Evolutionary conservation across 2,329 filamentous ascomycete genomes (phyloP).

Genomic region (Blumeria hordei): DNA sequence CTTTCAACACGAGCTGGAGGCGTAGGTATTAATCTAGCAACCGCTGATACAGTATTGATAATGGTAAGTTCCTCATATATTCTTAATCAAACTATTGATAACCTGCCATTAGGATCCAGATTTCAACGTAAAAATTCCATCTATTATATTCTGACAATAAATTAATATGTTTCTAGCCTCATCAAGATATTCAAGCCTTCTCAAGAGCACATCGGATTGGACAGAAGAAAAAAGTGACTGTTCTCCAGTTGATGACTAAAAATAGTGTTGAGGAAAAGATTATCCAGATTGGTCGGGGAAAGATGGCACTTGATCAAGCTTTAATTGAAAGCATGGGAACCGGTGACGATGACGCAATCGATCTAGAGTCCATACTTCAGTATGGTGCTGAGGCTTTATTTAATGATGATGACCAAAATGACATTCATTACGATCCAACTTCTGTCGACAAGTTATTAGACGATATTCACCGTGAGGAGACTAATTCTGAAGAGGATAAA

Average conservation of each 20-base stretch:
- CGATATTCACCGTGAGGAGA: conserved; percentile 56
- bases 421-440: conserved; percentile 58
- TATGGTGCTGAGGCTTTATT: conserved; percentile 78
- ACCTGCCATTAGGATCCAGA: conserved; percentile 11
- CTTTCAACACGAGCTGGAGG: conserved; percentile 86
- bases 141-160: background rate
- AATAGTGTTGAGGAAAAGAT: conserved; percentile 85
- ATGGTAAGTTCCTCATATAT: conserved; percentile 60
- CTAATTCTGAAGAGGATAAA: conserved; percentile 33
- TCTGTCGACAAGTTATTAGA: conserved; percentile 85
- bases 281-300: conserved; percentile 82
- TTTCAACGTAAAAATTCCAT: conserved; percentile 10
- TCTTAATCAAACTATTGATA: conserved; percentile 3
- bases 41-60: conserved; percentile 93
- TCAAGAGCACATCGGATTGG: conserved; percentile 90
- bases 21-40: conserved; percentile 91
- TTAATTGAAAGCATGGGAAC: conserved; percentile 80
- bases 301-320: conserved; percentile 86
- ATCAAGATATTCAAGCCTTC: conserved; percentile 89
- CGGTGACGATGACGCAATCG: conserved; percentile 53
- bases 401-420: conserved; percentile 42
- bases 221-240: conserved; percentile 84
- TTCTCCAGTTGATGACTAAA: conserved; percentile 83
- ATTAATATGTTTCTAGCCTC: conserved; percentile 33
- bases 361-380: conserved; percentile 68